These are phyloP conservation scores for Podospora didyma DNA, from an alignment of 495 filamentous ascomycete genomes.

Conservation along the genomic window DNA sequence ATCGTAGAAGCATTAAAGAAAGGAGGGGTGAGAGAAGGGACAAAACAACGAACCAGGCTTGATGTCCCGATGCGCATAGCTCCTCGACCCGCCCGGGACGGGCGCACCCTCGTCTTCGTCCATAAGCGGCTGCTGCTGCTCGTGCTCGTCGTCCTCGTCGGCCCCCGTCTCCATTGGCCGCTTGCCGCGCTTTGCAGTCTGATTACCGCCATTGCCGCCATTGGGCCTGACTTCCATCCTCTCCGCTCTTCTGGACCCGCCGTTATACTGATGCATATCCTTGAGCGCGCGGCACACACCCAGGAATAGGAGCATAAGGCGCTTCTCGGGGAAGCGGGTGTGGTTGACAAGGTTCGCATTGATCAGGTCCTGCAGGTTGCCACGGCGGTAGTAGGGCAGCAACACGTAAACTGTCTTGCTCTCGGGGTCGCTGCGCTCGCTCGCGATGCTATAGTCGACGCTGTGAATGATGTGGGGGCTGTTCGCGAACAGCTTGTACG, in stretches of 20 bases:
- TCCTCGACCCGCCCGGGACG: constrained; percentile 66
- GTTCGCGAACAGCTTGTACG: constrained; percentile 82
- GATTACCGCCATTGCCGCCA: constrained; percentile 35
- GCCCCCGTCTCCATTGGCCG: constrained; percentile 39
- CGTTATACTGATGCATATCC: constrained; percentile 85
- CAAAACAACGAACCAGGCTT: constrained; percentile 68
- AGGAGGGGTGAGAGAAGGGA: neutral
- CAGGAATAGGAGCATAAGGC: constrained; percentile 83
- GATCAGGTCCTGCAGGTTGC: constrained; percentile 96
- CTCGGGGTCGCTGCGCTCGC: constrained; percentile 54
- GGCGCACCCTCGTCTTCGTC: constrained; percentile 66
- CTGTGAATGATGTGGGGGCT: constrained; percentile 85
- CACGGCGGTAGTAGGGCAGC: constrained; percentile 88
- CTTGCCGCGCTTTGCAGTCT: constrained; percentile 55
- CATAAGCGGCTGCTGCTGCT: constrained; percentile 78
- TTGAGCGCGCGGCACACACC: constrained; percentile 85
- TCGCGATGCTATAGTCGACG: constrained; percentile 70
- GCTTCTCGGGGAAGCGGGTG: constrained; percentile 82
- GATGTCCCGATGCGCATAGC: constrained; percentile 95
- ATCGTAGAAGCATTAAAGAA: constrained; percentile 2
- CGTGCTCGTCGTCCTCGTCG: constrained; percentile 63
- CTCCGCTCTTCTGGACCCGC: constrained; percentile 37
- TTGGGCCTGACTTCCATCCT: constrained; percentile 44
- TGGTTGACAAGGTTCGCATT: constrained; percentile 98
- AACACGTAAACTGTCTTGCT: constrained; percentile 95